phyloP scores from a whole-genome alignment of 164 flowering plant genomes.

The Chimonanthus salicifolius region DNA sequence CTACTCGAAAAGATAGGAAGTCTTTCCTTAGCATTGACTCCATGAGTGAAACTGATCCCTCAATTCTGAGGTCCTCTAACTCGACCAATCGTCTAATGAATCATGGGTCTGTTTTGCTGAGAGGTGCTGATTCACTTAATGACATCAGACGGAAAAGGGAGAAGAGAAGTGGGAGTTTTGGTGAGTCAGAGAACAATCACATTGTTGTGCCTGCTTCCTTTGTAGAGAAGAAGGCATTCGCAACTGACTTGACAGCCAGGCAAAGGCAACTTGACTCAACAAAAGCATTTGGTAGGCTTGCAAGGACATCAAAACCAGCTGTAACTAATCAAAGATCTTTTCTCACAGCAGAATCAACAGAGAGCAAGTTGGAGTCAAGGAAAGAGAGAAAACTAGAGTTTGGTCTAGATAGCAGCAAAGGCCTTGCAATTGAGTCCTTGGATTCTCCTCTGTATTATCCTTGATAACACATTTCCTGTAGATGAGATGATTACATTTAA shows the following conservation, averaged over 20 bases:
- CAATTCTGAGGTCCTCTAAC: slow-evolving; percentile 43
- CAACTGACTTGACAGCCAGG: slow-evolving; percentile 28
- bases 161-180: slow-evolving; percentile 25
- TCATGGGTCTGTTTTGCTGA: slow-evolving; percentile 34
- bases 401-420: slow-evolving; percentile 52
- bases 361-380: slow-evolving; percentile 52
- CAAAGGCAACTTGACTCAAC: slow-evolving; percentile 37
- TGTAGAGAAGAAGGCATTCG: slow-evolving; percentile 24
- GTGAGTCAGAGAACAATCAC: slow-evolving; percentile 46
- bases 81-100: slow-evolving; percentile 34
- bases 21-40: slow-evolving; percentile 22
- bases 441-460: too few relatives aligned
- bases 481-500: too few relatives aligned
- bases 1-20: slow-evolving; percentile 37
- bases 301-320: slow-evolving; percentile 34
- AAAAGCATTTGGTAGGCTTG: slow-evolving; percentile 36
- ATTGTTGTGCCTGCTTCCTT: slow-evolving; percentile 8
- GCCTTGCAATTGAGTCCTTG: too few relatives aligned
- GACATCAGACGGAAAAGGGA: slow-evolving; percentile 49
- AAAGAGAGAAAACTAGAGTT: slow-evolving; percentile 53
- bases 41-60: slow-evolving; percentile 36
- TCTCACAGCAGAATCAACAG: slow-evolving; percentile 31
- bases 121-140: slow-evolving; percentile 30
- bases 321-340: slow-evolving; percentile 18
- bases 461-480: too few relatives aligned